A percentile compares a stretch with the other conserved stretches of the same genome.
Conservation (phyloP, 192 early-diverging fungal species). For the Oehlia diaphana region DNA sequence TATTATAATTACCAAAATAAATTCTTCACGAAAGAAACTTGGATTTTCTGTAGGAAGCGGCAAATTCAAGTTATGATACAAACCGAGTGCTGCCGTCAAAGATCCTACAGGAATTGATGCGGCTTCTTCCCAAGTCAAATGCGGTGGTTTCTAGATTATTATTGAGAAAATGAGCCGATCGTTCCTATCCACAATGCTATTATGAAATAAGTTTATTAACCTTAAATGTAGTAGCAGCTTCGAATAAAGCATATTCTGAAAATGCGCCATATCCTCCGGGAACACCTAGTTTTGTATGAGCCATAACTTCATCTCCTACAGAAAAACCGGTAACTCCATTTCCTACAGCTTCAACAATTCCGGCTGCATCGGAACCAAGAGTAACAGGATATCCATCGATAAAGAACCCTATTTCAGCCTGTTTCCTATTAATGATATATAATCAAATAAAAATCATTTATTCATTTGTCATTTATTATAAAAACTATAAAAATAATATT, state of each 20-base stretch:
- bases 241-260: conserved; percentile 36
- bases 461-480: background rate
- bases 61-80: conserved; percentile 35
- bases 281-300: conserved; percentile 22
- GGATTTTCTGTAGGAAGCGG: background rate
- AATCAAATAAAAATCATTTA: background rate
- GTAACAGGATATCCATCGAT: conserved; percentile 39
- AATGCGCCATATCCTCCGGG: conserved; percentile 37
- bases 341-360: conserved; percentile 45
- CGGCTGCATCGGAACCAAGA: conserved; percentile 57
- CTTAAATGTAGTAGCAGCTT: conserved; percentile 28
- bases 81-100: conserved; percentile 51
- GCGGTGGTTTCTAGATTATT: conserved; percentile 13
- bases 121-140: conserved; percentile 39
- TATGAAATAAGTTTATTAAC: background rate
- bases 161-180: background rate
- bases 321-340: conserved; percentile 38
- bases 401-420: background rate
- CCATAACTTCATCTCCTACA: conserved; percentile 53
- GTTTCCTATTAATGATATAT: background rate
- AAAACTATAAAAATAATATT: background rate
- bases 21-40: conserved; percentile 1
- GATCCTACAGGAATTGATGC: conserved; percentile 54
- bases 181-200: background rate
- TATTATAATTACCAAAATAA: conserved; percentile 18